These are phyloP conservation scores for Trametes cingulata DNA, from an alignment of 768 basidiomycete species.

Conservation along the genomic window DNA sequence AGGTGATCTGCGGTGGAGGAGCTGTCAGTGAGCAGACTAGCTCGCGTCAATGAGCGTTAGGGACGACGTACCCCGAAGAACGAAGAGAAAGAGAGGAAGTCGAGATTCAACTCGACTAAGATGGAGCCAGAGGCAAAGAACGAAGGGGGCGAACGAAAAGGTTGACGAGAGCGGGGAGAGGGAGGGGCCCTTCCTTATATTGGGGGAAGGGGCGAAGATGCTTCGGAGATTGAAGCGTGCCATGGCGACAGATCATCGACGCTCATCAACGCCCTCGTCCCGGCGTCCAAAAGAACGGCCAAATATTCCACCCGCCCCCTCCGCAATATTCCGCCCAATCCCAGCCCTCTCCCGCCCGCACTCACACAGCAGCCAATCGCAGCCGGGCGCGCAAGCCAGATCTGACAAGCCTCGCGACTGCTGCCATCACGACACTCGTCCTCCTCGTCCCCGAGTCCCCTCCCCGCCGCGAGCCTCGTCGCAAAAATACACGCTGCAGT, in stretches of 20 bases:
- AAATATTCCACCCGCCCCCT: neutral
- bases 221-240: constrained; percentile 20
- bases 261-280: constrained; percentile 8
- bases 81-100: constrained; percentile 49
- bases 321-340: neutral
- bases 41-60: neutral
- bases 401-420: constrained; percentile 19
- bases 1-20: constrained; percentile 48
- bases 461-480: neutral
- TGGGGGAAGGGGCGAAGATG: neutral
- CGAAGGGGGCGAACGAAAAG: constrained; percentile 35
- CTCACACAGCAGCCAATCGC: neutral
- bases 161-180: constrained; percentile 25
- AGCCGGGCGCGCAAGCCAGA: neutral
- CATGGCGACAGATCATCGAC: constrained; percentile 25
- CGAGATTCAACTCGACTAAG: constrained; percentile 68
- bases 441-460: neutral
- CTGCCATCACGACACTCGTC: constrained; percentile 22
- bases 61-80: constrained; percentile 28
- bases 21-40: constrained; percentile 1
- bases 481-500: neutral
- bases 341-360: neutral
- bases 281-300: neutral
- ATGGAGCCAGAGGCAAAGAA: constrained; percentile 37
- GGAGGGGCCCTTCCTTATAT: constrained; percentile 18